These are phyloP conservation scores for Backusella australiensis DNA, from an alignment of 192 early-diverging fungal genomes.

Conservation along the genomic window DNA sequence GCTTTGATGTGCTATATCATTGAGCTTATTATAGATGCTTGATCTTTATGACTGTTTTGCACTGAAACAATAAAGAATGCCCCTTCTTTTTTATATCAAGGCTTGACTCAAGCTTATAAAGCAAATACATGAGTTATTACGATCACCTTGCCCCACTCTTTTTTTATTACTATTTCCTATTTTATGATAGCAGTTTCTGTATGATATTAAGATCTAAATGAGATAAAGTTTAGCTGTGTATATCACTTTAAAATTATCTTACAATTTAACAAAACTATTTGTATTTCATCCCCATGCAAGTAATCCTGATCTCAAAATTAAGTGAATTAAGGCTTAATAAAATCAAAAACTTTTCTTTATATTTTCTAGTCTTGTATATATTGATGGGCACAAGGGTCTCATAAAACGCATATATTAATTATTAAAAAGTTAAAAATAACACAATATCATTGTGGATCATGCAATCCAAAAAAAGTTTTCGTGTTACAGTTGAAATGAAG, in stretches of 20 bases:
- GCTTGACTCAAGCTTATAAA: not conserved
- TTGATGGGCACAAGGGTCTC: not conserved
- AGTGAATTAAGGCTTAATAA: not conserved
- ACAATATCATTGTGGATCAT: not conserved
- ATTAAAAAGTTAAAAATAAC: not conserved
- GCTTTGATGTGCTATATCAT: not conserved
- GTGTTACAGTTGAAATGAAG: not conserved
- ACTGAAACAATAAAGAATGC: too few relatives aligned
- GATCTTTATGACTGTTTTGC: not conserved
- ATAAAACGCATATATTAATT: not conserved
- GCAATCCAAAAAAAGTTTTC: not conserved
- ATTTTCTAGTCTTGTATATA: not conserved
- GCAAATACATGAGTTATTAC: not conserved
- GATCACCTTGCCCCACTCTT: not conserved
- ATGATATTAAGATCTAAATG: not conserved
- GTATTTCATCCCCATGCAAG: not conserved
- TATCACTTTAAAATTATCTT: not conserved
- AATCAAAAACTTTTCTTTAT: not conserved
- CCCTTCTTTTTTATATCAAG: not conserved
- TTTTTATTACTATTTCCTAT: not conserved
- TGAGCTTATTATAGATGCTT: not conserved
- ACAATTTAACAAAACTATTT: not conserved
- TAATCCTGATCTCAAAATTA: not conserved
- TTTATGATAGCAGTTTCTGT: not conserved
- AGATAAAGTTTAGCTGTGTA: not conserved